Evolutionary conservation across 108 stramenopile species (phyloP).

Genomic region (Cyclotella baltica): DNA sequence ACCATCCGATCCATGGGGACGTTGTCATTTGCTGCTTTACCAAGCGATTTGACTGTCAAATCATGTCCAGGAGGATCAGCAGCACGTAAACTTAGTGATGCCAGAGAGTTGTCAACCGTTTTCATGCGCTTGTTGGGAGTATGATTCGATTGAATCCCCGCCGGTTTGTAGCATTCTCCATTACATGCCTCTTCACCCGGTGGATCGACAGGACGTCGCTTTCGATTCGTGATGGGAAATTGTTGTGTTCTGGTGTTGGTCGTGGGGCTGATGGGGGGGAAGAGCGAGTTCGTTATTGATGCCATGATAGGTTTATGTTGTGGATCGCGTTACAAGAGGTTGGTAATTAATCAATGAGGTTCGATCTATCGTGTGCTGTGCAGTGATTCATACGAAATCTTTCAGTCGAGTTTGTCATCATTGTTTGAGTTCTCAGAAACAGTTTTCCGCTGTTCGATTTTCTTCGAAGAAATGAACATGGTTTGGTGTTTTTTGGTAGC

Average conservation of each 20-base stretch:
- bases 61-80: slow-evolving; percentile 30
- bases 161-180: background rate
- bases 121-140: background rate
- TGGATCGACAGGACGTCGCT: slow-evolving; percentile 27
- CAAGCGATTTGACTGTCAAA: background rate
- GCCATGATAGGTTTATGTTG: background rate
- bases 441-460: too few species aligned
- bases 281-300: slow-evolving; percentile 21
- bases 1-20: background rate
- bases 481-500: too few species aligned
- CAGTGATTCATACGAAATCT: too few species aligned
- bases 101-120: slow-evolving; percentile 7
- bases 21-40: background rate
- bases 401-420: too few species aligned
- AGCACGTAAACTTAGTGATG: slow-evolving; percentile 9
- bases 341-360: background rate
- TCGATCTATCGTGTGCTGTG: too few species aligned
- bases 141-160: background rate
- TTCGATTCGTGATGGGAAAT: background rate
- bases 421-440: too few species aligned
- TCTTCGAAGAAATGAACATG: too few species aligned
- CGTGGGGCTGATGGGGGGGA: slow-evolving; percentile 1
- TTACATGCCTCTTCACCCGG: slow-evolving; percentile 11
- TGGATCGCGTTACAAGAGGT: background rate
- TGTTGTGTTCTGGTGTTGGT: background rate